Percentiles rank a stretch among this genome's conserved stretches.
phyloP scores from a whole-genome alignment of 2,329 filamentous ascomycete species.

The Epichloe uncinata region DNA sequence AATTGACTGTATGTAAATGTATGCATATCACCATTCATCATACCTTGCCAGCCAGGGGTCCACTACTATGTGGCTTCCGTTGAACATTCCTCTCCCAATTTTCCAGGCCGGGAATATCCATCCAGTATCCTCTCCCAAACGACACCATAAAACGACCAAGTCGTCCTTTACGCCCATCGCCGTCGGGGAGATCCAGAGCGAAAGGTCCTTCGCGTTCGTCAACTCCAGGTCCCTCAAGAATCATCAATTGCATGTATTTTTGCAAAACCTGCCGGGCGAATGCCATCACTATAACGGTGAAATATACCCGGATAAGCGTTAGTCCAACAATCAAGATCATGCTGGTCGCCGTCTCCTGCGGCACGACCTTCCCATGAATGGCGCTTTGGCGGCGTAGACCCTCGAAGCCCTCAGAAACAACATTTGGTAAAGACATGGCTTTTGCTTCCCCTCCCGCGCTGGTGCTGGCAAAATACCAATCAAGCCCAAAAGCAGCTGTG shows the following conservation, averaged over 20 bases:
- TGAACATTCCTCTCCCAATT: slow-evolving; percentile 53
- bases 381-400: slow-evolving; percentile 20
- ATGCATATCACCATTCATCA: slow-evolving; percentile 7
- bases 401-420: slow-evolving; percentile 21
- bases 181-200: slow-evolving; percentile 52
- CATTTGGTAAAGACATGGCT: slow-evolving; percentile 10
- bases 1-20: neutral
- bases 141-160: slow-evolving; percentile 68
- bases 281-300: slow-evolving; percentile 69
- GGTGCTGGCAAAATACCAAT: slow-evolving; percentile 67
- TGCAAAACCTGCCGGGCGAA: slow-evolving; percentile 68
- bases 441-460: slow-evolving; percentile 22
- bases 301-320: slow-evolving; percentile 68
- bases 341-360: slow-evolving; percentile 56
- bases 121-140: slow-evolving; percentile 66
- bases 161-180: slow-evolving; percentile 65
- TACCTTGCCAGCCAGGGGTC: slow-evolving; percentile 22
- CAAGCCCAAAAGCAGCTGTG: slow-evolving; percentile 67
- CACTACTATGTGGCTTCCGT: slow-evolving; percentile 37
- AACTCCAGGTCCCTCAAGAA: slow-evolving; percentile 33
- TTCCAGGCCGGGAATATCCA: slow-evolving; percentile 52
- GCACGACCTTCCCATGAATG: slow-evolving; percentile 22
- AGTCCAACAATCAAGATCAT: slow-evolving; percentile 63
- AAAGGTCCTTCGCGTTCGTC: slow-evolving; percentile 53
- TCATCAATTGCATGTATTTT: slow-evolving; percentile 39